Evolutionary conservation across 768 basidiomycete genomes (phyloP).

Genomic region (Mrakia blollopis): DNA sequence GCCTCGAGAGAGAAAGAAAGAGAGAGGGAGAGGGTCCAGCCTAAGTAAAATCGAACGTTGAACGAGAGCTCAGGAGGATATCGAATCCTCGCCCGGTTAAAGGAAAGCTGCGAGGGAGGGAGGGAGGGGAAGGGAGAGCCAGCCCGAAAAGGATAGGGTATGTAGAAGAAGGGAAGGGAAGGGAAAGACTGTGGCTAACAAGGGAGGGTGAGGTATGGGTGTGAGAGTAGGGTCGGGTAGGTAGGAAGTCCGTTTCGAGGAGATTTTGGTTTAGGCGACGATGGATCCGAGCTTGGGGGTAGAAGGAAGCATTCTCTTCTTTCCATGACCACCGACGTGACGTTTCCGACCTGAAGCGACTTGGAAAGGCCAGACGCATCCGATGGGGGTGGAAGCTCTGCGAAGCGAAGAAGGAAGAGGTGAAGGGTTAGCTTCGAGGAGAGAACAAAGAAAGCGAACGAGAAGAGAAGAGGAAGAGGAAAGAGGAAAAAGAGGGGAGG

Average conservation of each 20-base stretch:
- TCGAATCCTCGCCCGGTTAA: neutral
- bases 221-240: neutral
- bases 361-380: conserved; percentile 32
- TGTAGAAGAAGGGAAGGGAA: no score
- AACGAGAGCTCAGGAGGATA: neutral
- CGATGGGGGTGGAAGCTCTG: conserved; percentile 22
- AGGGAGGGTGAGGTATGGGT: neutral
- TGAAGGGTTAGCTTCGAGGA: neutral
- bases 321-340: conserved; percentile 4
- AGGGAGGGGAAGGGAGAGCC: neutral
- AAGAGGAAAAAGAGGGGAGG: neutral
- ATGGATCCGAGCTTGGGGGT: no score
- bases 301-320: conserved; percentile 14
- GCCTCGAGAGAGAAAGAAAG: no score
- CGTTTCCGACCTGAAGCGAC: conserved; percentile 6
- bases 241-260: neutral
- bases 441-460: no score
- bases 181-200: neutral
- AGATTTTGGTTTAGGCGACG: neutral
- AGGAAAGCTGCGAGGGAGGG: no score
- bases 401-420: neutral
- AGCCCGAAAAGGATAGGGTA: no score
- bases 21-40: neutral
- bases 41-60: neutral
- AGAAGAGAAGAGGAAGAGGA: no score